Evolutionary conservation across 2,329 filamentous ascomycete species (phyloP).

Genomic region (Cytospora paraplurivora): DNA sequence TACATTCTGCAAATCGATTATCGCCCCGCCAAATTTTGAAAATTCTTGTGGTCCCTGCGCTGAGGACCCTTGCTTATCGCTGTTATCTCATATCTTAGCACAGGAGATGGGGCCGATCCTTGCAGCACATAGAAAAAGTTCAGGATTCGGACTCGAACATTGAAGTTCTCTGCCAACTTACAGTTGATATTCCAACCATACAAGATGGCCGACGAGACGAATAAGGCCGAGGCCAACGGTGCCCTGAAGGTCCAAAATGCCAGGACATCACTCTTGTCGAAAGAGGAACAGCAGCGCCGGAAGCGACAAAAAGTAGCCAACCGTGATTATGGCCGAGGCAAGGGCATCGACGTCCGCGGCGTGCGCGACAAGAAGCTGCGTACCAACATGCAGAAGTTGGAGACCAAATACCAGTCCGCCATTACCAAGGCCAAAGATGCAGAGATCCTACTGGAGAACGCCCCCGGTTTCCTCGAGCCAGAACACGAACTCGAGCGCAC

Average conservation of each 20-base stretch:
- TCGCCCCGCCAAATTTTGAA: constrained; percentile 22
- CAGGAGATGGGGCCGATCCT: constrained; percentile 1
- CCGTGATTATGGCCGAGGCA: constrained; percentile 81
- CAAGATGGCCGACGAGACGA: constrained; percentile 39
- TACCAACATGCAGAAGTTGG: constrained; percentile 74
- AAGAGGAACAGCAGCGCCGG: constrained; percentile 52
- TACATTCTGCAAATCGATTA: constrained; percentile 4
- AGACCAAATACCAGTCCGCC: constrained; percentile 81
- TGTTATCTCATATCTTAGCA: constrained; percentile 4
- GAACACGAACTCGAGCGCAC: constrained; percentile 88
- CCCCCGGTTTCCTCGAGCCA: constrained; percentile 81
- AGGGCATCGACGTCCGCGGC: constrained; percentile 68
- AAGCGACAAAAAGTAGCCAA: constrained; percentile 64
- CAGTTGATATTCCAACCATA: constrained; percentile 20
- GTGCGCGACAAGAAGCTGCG: constrained; percentile 91
- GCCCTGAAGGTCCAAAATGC: constrained; percentile 52
- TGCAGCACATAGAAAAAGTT: constrained; percentile 24
- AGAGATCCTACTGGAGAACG: constrained; percentile 89
- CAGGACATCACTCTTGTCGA: constrained; percentile 55
- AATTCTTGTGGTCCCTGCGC: constrained; percentile 18
- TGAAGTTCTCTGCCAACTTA: neutral
- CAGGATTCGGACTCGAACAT: constrained; percentile 2
- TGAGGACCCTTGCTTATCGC: constrained; percentile 14
- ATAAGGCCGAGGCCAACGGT: constrained; percentile 51
- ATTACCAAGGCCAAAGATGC: constrained; percentile 87